Conservation (phyloP, 2,329 filamentous ascomycete species). For the Colletotrichum camelliae region DNA sequence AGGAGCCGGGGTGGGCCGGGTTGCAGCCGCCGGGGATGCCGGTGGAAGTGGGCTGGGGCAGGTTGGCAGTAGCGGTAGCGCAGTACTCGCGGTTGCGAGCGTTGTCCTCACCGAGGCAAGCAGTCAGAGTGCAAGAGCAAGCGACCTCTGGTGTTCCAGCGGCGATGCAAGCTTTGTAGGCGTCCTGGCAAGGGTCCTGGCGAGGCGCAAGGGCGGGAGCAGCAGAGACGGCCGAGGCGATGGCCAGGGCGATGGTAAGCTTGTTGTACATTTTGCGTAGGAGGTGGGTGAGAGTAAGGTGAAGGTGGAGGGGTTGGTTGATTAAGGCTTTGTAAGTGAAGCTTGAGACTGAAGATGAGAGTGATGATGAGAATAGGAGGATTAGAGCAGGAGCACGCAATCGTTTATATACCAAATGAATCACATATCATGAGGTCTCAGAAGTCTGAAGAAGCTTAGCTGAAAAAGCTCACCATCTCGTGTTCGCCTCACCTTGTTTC, state of each 20-base stretch:
- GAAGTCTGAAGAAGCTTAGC: neutral
- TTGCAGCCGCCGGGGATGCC: constrained; percentile 21
- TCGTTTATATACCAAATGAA: neutral
- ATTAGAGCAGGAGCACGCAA: neutral
- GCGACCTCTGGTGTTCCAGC: constrained; percentile 4
- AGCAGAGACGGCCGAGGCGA: constrained; percentile 13
- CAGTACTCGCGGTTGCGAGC: constrained; percentile 17
- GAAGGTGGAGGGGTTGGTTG: neutral
- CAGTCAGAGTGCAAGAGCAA: constrained; percentile 10
- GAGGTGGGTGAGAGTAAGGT: too few relatives aligned
- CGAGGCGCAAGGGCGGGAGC: neutral
- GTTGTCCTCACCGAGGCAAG: constrained; percentile 16
- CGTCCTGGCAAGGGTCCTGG: constrained; percentile 1
- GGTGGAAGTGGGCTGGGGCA: constrained; percentile 8
- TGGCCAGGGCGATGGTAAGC: constrained; percentile 9
- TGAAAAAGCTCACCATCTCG: neutral
- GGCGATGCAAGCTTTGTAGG: constrained; percentile 10
- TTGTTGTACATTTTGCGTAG: constrained; percentile 1
- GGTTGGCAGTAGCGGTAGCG: constrained; percentile 3
- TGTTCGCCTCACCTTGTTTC: constrained; percentile 3
- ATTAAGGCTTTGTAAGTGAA: neutral
- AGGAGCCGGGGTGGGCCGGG: constrained; percentile 17
- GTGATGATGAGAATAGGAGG: neutral
- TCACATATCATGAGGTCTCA: neutral
- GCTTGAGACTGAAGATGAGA: neutral